phyloP scores from a whole-genome alignment of 306 rosid species.

The Prunus fruticosa region DNA sequence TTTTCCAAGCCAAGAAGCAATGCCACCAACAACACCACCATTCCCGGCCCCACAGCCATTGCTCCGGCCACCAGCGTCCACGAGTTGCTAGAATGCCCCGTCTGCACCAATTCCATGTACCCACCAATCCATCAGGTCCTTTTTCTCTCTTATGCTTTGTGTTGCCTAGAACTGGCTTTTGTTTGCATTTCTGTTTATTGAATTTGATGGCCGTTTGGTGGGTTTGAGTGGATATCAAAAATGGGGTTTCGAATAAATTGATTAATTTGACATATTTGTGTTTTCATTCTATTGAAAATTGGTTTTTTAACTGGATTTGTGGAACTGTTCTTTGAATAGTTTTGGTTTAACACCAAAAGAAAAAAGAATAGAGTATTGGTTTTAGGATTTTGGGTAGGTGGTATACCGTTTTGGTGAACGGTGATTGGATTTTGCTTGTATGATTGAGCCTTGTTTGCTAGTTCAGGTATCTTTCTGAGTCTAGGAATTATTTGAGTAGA shows the following conservation, averaged over 20 bases:
- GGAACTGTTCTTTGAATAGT: not conserved
- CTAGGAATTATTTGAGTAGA: not conserved
- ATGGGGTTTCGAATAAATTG: not conserved
- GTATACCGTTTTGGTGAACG: not conserved
- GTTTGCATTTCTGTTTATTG: conserved; percentile 1
- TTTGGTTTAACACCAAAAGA: no score
- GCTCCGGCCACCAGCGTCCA: conserved; percentile 95
- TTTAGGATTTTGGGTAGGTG: conserved; percentile 3
- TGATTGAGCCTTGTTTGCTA: not conserved
- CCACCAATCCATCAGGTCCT: conserved; percentile 95
- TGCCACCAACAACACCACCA: conserved; percentile 38
- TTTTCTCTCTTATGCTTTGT: not conserved
- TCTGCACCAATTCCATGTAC: conserved; percentile 95
- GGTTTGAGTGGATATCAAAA: not conserved
- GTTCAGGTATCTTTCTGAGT: not conserved
- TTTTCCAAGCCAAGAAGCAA: conserved; percentile 67
- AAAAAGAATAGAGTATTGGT: not conserved
- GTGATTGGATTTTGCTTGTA: not conserved
- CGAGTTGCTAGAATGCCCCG: conserved; percentile 93
- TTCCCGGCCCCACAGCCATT: conserved; percentile 49
- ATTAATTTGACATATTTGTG: not conserved
- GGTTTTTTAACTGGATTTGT: not conserved
- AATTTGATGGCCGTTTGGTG: conserved; percentile 4
- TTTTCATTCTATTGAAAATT: not conserved
- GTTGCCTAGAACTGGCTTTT: not conserved